Evolutionary conservation across 1,284 basidiomycete species (phyloP).

Genomic region (Fistulinella cinereoalba): DNA sequence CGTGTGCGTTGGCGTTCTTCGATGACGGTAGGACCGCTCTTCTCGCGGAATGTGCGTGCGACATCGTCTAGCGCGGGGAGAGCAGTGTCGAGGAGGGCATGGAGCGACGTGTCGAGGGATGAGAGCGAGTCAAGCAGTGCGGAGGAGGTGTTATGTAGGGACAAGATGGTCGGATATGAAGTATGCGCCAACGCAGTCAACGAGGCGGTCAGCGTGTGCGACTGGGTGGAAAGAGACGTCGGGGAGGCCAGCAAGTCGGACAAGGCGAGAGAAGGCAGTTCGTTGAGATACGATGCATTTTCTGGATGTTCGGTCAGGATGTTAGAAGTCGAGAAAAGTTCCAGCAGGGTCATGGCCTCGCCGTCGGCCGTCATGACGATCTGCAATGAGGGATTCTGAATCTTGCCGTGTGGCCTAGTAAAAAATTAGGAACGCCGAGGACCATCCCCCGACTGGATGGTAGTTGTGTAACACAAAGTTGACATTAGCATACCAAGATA

Average conservation of each 20-base stretch:
- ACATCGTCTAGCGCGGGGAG: constrained; percentile 73
- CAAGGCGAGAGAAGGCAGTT: constrained; percentile 65
- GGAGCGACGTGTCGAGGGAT: constrained; percentile 65
- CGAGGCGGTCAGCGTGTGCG: constrained; percentile 81
- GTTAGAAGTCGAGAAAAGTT: constrained; percentile 24
- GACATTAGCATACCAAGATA: constrained; percentile 10
- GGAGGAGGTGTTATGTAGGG: constrained; percentile 70
- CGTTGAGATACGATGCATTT: constrained; percentile 53
- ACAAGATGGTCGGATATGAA: constrained; percentile 85
- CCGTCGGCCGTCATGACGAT: constrained; percentile 21
- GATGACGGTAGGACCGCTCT: constrained; percentile 53
- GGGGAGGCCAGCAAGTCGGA: constrained; percentile 70
- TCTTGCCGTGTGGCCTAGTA: no score
- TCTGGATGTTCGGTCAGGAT: constrained; percentile 23
- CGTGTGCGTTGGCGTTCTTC: constrained; percentile 69
- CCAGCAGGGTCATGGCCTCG: constrained; percentile 25
- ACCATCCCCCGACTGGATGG: no score
- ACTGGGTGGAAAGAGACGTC: constrained; percentile 70
- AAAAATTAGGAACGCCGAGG: not conserved
- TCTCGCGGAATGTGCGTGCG: constrained; percentile 60
- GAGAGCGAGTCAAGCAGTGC: constrained; percentile 65
- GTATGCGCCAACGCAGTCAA: constrained; percentile 85
- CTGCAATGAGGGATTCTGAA: not conserved
- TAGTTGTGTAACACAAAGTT: no score
- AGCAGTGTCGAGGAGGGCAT: constrained; percentile 58